Base-by-base conservation (phyloP, 2,329 filamentous ascomycete genomes). In the Chlorencoelia australis region DNA sequence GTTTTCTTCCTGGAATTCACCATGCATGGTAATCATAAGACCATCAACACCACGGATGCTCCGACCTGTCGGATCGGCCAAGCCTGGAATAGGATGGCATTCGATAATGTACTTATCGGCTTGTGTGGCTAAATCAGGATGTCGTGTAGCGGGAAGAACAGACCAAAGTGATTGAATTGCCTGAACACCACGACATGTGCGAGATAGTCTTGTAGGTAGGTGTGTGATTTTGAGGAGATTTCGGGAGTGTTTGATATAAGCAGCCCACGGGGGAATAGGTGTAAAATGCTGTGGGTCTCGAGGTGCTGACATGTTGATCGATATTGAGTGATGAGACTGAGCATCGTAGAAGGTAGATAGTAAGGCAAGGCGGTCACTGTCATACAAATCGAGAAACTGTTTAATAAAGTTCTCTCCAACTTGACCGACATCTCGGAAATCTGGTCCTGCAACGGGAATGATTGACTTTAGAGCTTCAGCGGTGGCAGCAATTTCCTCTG, bases 41-140 rank as follows among this genome's bases (percentile, higher is more conserved):
- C 86, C 85, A 45, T 83, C 82, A 14, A 89, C 83, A 4, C 83
- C 84, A 14, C 65, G 63, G 1, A 63, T 56, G 42, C 68, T 79
- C 45, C 79, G 68, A 2, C 77, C 75, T 9, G 69, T 71, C 3
- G 77, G 78, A 49, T 93, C 85, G 3, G 72, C 70, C 16, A 93
- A 68, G 21, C 79, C 77, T 2, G 79, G 73, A 21, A 88, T 65
- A 11, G 80, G 71, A 50, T 86, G 79, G 47, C 84, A 88, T 59
- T 94, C 86, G 54, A 94, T 76, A 35, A 86, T 73, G 68, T 86
- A 94, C 50, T 87, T 82, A 52, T 73, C 67, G 9, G 77, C 61
- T 30, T 84, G 73, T 1, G 70, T 62, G 32, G 69, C 65, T 44
- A 93, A 71, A 50, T 81, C 71, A 2, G 85, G 80, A 55, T 94